Evolutionary conservation across 164 flowering plant species (phyloP).

Genomic region (Berberis vulgaris): DNA sequence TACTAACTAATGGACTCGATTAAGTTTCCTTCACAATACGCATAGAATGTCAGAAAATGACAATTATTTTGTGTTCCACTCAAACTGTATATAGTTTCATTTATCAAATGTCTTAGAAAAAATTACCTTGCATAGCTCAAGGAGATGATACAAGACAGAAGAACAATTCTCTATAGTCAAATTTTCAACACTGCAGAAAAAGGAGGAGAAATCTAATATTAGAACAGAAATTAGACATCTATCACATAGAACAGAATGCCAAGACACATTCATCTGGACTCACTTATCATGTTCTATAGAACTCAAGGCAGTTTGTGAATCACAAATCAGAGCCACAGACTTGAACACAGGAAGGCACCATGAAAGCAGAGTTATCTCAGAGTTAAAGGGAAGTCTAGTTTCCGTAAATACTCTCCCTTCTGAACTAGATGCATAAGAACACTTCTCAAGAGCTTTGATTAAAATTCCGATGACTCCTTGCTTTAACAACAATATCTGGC

Average conservation of each 20-base stretch:
- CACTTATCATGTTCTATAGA: slow-evolving; percentile 35
- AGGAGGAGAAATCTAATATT: neutral
- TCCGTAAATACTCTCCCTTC: slow-evolving; percentile 39
- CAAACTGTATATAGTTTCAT: too few species aligned
- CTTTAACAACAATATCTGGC: slow-evolving; percentile 52
- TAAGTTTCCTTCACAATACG: too few species aligned
- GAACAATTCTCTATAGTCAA: slow-evolving; percentile 46
- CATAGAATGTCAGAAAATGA: too few species aligned
- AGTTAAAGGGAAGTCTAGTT: slow-evolving; percentile 15
- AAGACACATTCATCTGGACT: slow-evolving; percentile 17
- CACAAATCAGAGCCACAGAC: slow-evolving; percentile 46
- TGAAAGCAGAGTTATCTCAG: slow-evolving; percentile 27
- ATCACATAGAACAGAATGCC: too few species aligned
- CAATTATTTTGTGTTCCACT: too few species aligned
- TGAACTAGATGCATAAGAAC: slow-evolving; percentile 25
- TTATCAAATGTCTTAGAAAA: neutral
- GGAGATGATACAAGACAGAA: slow-evolving; percentile 31
- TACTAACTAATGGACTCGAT: too few species aligned
- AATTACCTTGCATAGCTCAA: slow-evolving; percentile 67
- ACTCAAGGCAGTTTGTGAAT: slow-evolving; percentile 20
- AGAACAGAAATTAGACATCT: neutral
- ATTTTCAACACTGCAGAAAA: slow-evolving; percentile 21
- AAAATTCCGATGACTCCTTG: slow-evolving; percentile 48
- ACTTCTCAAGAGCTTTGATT: slow-evolving; percentile 39
- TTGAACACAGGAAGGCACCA: slow-evolving; percentile 72